phyloP scores from a whole-genome alignment of 1,284 basidiomycete species.

The Meira nashicola region DNA sequence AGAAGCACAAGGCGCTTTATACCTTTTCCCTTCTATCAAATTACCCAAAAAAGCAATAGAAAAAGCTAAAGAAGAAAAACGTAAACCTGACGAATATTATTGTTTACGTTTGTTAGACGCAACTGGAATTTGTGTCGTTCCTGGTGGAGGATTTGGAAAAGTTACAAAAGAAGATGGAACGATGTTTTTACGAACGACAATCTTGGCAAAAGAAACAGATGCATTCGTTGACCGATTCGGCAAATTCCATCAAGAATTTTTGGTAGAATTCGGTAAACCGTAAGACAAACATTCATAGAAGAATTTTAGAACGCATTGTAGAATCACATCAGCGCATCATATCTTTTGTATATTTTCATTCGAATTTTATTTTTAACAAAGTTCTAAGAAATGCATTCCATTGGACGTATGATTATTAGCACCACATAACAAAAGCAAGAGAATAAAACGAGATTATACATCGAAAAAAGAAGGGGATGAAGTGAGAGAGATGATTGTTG shows the following conservation, averaged over 20 bases:
- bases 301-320: no score
- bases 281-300: no score
- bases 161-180: slow-evolving; percentile 23
- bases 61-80: slow-evolving; percentile 27
- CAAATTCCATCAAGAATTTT: slow-evolving; percentile 32
- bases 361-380: no score
- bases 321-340: no score
- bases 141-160: slow-evolving; percentile 47
- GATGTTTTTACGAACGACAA: slow-evolving; percentile 34
- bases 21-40: slow-evolving; percentile 73
- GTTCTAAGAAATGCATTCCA: no score
- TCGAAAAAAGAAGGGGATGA: no score
- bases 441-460: no score
- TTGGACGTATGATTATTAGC: no score
- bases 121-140: slow-evolving; percentile 51
- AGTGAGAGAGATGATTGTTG: no score
- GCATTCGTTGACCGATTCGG: slow-evolving; percentile 45
- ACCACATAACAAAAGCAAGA: no score
- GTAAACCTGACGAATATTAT: slow-evolving; percentile 49
- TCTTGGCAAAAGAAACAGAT: slow-evolving; percentile 50
- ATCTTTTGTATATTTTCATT: no score
- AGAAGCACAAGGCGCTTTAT: slow-evolving; percentile 71
- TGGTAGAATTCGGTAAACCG: not conserved
- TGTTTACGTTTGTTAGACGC: slow-evolving; percentile 44
- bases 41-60: slow-evolving; percentile 56